These are phyloP conservation scores for Trametes maxima DNA, from an alignment of 768 basidiomycete species.

Conservation along the genomic window DNA sequence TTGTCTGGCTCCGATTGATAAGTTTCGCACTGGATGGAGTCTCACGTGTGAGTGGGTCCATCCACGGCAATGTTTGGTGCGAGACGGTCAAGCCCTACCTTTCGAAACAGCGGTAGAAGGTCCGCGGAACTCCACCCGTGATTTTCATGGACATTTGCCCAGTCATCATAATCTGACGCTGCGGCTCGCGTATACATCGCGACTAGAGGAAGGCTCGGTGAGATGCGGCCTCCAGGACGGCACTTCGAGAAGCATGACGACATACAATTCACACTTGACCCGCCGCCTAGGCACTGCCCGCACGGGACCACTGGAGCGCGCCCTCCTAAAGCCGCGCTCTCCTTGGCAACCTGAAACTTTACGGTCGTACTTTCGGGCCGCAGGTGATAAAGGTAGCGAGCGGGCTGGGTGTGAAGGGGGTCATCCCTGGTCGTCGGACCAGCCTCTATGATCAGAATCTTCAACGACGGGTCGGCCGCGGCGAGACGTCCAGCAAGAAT, in stretches of 20 bases:
- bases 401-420: slow-evolving; percentile 55
- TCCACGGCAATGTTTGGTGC: slow-evolving; percentile 25
- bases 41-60: neutral
- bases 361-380: slow-evolving; percentile 43
- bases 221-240: neutral
- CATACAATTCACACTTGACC: slow-evolving; percentile 62
- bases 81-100: slow-evolving; percentile 39
- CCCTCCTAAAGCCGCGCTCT: slow-evolving; percentile 46
- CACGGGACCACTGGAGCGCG: slow-evolving; percentile 47
- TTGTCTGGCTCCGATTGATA: slow-evolving; percentile 36
- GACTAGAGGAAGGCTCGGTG: slow-evolving; percentile 22
- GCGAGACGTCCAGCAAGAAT: slow-evolving; percentile 58
- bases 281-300: slow-evolving; percentile 62
- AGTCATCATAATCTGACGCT: slow-evolving; percentile 69
- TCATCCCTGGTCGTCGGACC: slow-evolving; percentile 54
- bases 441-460: slow-evolving; percentile 62
- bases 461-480: slow-evolving; percentile 53
- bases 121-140: slow-evolving; percentile 63
- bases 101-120: slow-evolving; percentile 59
- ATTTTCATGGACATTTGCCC: slow-evolving; percentile 54
- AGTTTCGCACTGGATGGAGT: slow-evolving; percentile 38
- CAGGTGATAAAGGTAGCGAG: slow-evolving; percentile 48
- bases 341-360: slow-evolving; percentile 41
- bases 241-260: neutral
- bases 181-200: slow-evolving; percentile 60